phyloP scores from a whole-genome alignment of 2,329 filamentous ascomycete species.

The Trichoderma harzianum region DNA sequence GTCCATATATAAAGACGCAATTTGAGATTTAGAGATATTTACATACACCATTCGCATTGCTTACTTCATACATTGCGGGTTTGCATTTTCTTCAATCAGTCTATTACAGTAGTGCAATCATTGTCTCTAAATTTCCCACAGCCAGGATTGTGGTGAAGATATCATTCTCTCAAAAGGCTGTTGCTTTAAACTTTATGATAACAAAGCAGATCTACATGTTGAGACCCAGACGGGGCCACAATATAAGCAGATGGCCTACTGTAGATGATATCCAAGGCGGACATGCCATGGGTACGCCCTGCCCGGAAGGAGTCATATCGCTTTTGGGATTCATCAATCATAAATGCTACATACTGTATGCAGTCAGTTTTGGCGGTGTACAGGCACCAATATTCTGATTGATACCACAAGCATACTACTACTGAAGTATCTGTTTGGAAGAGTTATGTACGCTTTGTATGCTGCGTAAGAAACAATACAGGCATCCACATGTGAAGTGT shows the following conservation, averaged over 20 bases:
- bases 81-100: neutral
- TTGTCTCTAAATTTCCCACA: neutral
- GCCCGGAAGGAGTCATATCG: neutral
- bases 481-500: neutral
- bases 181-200: neutral
- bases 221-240: neutral
- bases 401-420: neutral
- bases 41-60: neutral
- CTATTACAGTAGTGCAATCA: too few species aligned
- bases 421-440: neutral
- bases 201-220: neutral
- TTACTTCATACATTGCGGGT: neutral
- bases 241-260: neutral
- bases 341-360: neutral
- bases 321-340: neutral
- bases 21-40: neutral
- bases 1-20: neutral
- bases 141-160: neutral
- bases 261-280: neutral
- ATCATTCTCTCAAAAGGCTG: neutral
- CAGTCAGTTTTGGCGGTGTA: neutral
- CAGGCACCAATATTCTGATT: neutral
- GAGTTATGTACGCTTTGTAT: neutral
- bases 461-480: neutral
- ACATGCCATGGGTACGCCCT: neutral